phyloP scores from a whole-genome alignment of 805 yeast genomes.

The Sugiyamaella chiloensis region DNA sequence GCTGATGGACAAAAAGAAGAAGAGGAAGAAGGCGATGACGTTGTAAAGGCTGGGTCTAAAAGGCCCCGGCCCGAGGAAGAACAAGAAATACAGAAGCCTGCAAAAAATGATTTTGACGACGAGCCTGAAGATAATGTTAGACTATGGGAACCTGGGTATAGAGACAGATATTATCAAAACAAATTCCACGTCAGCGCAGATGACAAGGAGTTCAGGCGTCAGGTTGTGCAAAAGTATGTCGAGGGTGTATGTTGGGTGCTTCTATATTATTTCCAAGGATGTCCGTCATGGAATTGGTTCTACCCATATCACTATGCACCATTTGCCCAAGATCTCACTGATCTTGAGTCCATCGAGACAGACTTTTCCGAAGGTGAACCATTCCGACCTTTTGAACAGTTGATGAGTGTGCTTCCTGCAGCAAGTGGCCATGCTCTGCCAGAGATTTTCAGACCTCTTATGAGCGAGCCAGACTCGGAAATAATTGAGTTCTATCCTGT shows the following conservation, averaged over 20 bases:
- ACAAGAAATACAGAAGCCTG: slow-evolving; percentile 16
- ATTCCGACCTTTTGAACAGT: slow-evolving; percentile 85
- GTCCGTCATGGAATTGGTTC: slow-evolving; percentile 98
- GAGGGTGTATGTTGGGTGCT: slow-evolving; percentile 98
- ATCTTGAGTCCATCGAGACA: slow-evolving; percentile 45
- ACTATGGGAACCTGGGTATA: slow-evolving; percentile 85
- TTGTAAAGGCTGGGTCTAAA: slow-evolving; percentile 16
- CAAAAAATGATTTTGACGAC: slow-evolving; percentile 12
- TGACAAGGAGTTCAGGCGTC: slow-evolving; percentile 49
- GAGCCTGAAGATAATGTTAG: slow-evolving; percentile 54
- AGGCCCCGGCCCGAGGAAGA: slow-evolving; percentile 14
- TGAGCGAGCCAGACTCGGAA: slow-evolving; percentile 75
- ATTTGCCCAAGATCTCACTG: slow-evolving; percentile 81
- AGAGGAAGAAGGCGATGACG: slow-evolving; percentile 9
- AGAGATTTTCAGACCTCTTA: slow-evolving; percentile 70
- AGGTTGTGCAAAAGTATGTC: slow-evolving; percentile 68
- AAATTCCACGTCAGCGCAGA: slow-evolving; percentile 60
- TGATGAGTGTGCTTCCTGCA: slow-evolving; percentile 94
- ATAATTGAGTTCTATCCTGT: slow-evolving; percentile 90
- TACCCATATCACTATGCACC: slow-evolving; percentile 98
- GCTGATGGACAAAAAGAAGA: slow-evolving; percentile 14
- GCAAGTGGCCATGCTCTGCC: slow-evolving; percentile 88
- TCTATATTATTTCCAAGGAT: slow-evolving; percentile 91
- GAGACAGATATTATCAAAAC: slow-evolving; percentile 69
- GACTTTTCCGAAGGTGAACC: slow-evolving; percentile 69